These are phyloP conservation scores for Phytophthora syringae DNA, from an alignment of 352 stramenopile species.

Conservation along the genomic window DNA sequence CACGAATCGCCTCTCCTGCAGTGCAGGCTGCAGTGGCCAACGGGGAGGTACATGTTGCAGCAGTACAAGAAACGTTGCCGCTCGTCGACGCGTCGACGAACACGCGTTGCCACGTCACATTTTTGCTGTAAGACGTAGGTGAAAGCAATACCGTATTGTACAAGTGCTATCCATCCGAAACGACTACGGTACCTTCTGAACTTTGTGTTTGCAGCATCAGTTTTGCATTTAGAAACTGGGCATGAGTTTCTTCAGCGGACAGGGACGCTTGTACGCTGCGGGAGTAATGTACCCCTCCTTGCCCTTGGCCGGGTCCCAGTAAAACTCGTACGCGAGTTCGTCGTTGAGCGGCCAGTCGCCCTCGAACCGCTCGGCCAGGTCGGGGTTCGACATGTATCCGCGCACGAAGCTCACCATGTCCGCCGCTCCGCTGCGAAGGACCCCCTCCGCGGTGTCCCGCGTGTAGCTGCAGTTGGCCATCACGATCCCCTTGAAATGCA, in stretches of 20 bases:
- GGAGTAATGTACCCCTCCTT: constrained; percentile 32
- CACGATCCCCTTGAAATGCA: constrained; percentile 31
- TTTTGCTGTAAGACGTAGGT: too few species aligned
- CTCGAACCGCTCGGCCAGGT: constrained; percentile 30
- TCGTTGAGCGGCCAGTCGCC: constrained; percentile 27
- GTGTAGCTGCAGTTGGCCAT: constrained; percentile 38
- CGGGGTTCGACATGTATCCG: constrained; percentile 34
- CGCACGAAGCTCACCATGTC: constrained; percentile 35
- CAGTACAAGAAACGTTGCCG: too few species aligned
- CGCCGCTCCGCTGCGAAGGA: constrained; percentile 25
- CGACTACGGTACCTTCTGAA: too few species aligned
- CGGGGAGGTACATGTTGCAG: too few species aligned
- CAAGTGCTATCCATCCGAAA: too few species aligned
- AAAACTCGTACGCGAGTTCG: constrained; percentile 33
- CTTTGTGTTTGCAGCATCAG: neutral
- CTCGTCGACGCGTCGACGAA: too few species aligned
- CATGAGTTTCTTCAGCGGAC: constrained; percentile 13
- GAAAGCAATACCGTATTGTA: too few species aligned
- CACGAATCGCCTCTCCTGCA: too few species aligned
- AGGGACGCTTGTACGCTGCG: constrained; percentile 17
- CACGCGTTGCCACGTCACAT: too few species aligned
- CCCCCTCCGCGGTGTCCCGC: too few species aligned
- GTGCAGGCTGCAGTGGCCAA: too few species aligned
- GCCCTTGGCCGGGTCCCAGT: constrained; percentile 31
- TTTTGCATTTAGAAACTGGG: constrained; percentile 9